Base-by-base conservation (phyloP, 176 grass and related monocot species). In the Oryza glumipatula region DNA sequence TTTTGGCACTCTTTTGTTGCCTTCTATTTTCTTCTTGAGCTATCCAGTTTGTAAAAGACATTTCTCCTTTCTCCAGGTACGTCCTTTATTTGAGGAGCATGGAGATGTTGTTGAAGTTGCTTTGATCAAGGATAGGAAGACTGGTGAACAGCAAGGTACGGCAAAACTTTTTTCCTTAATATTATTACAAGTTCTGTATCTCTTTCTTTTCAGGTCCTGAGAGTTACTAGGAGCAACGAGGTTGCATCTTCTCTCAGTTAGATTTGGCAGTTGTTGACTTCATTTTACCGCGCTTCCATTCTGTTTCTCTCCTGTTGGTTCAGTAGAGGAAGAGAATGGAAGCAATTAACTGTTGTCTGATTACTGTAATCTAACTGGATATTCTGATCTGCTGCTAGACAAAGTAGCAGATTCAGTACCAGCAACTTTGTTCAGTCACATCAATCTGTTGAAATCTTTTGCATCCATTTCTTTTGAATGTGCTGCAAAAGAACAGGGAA, bases 71-170 rank as follows among this genome's bases (percentile, higher is more conserved):
- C 26, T 76, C 72, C 68, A 96, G 94, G 91, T 99, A 73, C 94
- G 96, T 0, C 94, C 96, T 65, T 91, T 96, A 76, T 99, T 99
- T 83, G 96, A 99, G 92, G 90, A 96, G 38, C 96, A 99, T 80
- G 96, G 96, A 58, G 78, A 94, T 89, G 96, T 99, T 83, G 82
- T 99, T 84, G 96, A 99, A 89, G 96, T 99, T 68, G 96, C 96
- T 77, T 88, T 99, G 77, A 99, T 99, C 84, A 99, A 90, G 85
- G 96, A 96, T 92, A 96, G 87, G 78, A 96, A 96, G 64, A 99
- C 91, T 12, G 96, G 96, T 63, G 87, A 99, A 81, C 94, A 99
- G 86, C 93, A 95, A 99, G 96, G 96, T 99, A 77, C 2, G 81
- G 19, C 83, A 85, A 76, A 52, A 73, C 86, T 7, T 43, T 49